Conservation (phyloP, 169 alveolate genomes). For the Babesia bigemina region DNA sequence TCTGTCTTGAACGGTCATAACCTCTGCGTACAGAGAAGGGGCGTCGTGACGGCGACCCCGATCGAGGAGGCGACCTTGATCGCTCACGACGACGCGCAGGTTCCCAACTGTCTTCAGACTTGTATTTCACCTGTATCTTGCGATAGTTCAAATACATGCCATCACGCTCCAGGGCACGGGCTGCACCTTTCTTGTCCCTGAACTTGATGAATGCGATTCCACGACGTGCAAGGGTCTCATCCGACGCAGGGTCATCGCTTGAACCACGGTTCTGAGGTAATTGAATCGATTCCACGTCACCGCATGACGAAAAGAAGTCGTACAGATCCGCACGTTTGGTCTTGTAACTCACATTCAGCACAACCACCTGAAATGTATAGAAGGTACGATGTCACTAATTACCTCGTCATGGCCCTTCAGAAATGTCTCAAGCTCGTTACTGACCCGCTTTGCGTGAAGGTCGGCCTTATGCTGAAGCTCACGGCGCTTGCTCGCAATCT, state of each 20-base stretch:
- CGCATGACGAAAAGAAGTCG: slow-evolving; percentile 44
- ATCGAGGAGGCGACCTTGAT: neutral
- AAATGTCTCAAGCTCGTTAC: slow-evolving; percentile 24
- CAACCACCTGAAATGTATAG: slow-evolving; percentile 18
- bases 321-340: slow-evolving; percentile 41
- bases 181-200: slow-evolving; percentile 26
- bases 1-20: neutral
- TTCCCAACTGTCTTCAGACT: slow-evolving; percentile 8
- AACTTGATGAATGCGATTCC: slow-evolving; percentile 50
- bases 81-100: neutral
- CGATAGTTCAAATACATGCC: slow-evolving; percentile 50
- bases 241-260: slow-evolving; percentile 34
- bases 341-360: slow-evolving; percentile 36
- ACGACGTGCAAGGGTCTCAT: slow-evolving; percentile 16
- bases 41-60: neutral
- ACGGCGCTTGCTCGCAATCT: neutral
- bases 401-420: slow-evolving; percentile 44
- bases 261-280: slow-evolving; percentile 26
- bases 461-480: slow-evolving; percentile 20
- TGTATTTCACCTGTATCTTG: slow-evolving; percentile 32
- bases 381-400: neutral
- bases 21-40: neutral
- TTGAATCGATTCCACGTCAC: slow-evolving; percentile 21
- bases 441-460: neutral
- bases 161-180: slow-evolving; percentile 30